A percentile compares a stretch with the other conserved stretches of the same genome.
These are phyloP conservation scores for Rhynchosporium secalis DNA, from an alignment of 2,329 filamentous ascomycete genomes.

Conservation along the genomic window DNA sequence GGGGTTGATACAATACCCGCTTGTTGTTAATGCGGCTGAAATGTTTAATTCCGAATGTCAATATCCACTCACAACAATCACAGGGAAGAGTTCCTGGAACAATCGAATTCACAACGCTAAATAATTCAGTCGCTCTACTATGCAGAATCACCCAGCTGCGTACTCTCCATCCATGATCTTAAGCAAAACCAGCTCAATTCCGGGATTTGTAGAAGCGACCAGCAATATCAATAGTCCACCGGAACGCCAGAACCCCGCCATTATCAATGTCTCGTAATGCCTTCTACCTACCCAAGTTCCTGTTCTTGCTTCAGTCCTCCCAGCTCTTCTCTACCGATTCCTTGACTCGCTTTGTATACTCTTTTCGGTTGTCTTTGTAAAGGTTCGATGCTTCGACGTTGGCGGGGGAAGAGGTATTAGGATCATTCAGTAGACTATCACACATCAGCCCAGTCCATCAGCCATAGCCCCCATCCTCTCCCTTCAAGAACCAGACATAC, in stretches of 20 bases:
- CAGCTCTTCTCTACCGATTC: slow-evolving; percentile 99
- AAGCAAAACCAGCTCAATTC: slow-evolving; percentile 11
- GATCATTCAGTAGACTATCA: slow-evolving; percentile 86
- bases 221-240: slow-evolving; percentile 8
- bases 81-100: slow-evolving; percentile 10
- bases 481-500: slow-evolving; percentile 48
- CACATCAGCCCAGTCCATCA: slow-evolving; percentile 35
- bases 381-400: slow-evolving; percentile 98
- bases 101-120: slow-evolving; percentile 13
- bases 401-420: slow-evolving; percentile 95
- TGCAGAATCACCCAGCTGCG: slow-evolving; percentile 25
- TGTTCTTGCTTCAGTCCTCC: slow-evolving; percentile 66
- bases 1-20: neutral
- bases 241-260: slow-evolving; percentile 29
- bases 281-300: slow-evolving; percentile 4
- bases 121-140: slow-evolving; percentile 23
- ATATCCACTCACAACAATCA: neutral
- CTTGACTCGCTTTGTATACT: slow-evolving; percentile 91
- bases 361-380: slow-evolving; percentile 96
- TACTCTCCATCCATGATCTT: slow-evolving; percentile 11
- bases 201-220: slow-evolving; percentile 13
- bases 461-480: neutral
- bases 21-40: neutral
- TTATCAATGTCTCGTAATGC: slow-evolving; percentile 25
- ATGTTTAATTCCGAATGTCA: neutral